Conservation (phyloP, 495 filamentous ascomycete species). For the Talaromyces stipitatus region DNA sequence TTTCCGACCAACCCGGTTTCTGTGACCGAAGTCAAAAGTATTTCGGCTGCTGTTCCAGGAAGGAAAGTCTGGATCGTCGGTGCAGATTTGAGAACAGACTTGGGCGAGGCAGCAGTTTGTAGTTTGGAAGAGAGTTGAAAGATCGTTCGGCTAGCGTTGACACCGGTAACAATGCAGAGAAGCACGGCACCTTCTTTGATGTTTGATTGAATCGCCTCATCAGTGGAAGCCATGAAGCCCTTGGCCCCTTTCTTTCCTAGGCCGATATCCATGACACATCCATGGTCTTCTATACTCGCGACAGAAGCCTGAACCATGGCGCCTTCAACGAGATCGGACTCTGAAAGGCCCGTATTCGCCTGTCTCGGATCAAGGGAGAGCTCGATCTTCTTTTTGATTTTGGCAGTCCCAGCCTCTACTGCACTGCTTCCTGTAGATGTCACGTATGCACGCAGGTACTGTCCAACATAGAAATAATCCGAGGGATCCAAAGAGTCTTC, state of each 20-base stretch:
- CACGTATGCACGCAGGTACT: slow-evolving; percentile 83
- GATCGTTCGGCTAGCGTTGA: slow-evolving; percentile 69
- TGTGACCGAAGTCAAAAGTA: slow-evolving; percentile 68
- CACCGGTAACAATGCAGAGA: slow-evolving; percentile 71
- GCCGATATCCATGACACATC: slow-evolving; percentile 86
- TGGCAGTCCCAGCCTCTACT: slow-evolving; percentile 49
- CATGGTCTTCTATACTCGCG: slow-evolving; percentile 87
- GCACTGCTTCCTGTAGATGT: slow-evolving; percentile 52
- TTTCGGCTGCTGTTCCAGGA: slow-evolving; percentile 80
- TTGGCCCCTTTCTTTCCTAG: slow-evolving; percentile 57
- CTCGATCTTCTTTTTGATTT: slow-evolving; percentile 73
- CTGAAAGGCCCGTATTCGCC: slow-evolving; percentile 64
- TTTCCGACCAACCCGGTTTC: slow-evolving; percentile 64
- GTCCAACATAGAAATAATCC: slow-evolving; percentile 69
- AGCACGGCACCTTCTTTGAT: slow-evolving; percentile 76
- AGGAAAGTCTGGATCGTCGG: slow-evolving; percentile 85
- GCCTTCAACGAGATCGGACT: slow-evolving; percentile 62
- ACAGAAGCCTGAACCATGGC: slow-evolving; percentile 80
- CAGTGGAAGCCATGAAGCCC: slow-evolving; percentile 86
- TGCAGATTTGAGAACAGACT: slow-evolving; percentile 62
- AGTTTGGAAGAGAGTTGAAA: slow-evolving; percentile 79
- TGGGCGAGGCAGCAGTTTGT: slow-evolving; percentile 56
- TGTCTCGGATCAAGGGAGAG: slow-evolving; percentile 70
- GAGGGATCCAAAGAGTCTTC: slow-evolving; percentile 61
- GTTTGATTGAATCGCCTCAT: slow-evolving; percentile 51